These are phyloP conservation scores for Erysimum cheiranthoides DNA, from an alignment of 345 rosid genomes.

Conservation along the genomic window DNA sequence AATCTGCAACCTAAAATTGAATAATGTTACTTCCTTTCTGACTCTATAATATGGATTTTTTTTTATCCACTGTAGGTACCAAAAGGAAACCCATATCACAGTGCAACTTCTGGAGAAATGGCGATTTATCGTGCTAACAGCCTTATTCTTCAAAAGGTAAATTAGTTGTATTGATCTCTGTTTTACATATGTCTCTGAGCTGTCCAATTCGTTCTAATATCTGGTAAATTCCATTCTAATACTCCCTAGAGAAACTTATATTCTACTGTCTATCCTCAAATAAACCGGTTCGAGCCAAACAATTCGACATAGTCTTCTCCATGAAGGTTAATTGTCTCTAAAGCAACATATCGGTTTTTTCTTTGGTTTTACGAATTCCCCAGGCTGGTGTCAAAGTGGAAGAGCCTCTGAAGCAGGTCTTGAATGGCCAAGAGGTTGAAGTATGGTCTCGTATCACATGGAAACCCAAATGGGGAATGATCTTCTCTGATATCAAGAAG, in stretches of 20 bases:
- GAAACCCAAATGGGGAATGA: slow-evolving; percentile 91
- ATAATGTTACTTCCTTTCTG: neutral
- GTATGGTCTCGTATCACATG: slow-evolving; percentile 87
- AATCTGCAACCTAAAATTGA: neutral
- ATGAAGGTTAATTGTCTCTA: slow-evolving; percentile 25
- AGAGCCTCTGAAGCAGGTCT: slow-evolving; percentile 65
- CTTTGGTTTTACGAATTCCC: slow-evolving; percentile 31
- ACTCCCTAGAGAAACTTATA: neutral
- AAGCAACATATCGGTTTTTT: slow-evolving; percentile 15
- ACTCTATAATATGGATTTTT: neutral
- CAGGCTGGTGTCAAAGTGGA: slow-evolving; percentile 81
- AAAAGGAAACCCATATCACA: slow-evolving; percentile 91
- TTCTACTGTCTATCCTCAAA: neutral
- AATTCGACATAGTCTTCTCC: slow-evolving; percentile 9
- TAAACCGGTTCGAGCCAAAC: neutral
- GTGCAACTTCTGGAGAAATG: slow-evolving; percentile 98
- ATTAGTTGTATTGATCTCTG: slow-evolving; percentile 20
- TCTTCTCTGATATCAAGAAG: slow-evolving; percentile 69
- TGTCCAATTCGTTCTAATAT: neutral
- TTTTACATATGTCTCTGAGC: slow-evolving; percentile 7
- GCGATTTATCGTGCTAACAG: slow-evolving; percentile 80
- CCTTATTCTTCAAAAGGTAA: slow-evolving; percentile 73
- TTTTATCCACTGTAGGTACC: slow-evolving; percentile 62
- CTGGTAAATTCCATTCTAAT: neutral
- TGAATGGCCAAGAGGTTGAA: slow-evolving; percentile 93